Evolutionary conservation across 495 filamentous ascomycete species (phyloP), one percentile per base, ranked within the genome.

Genomic region (Aspergillus ostianus): DNA sequence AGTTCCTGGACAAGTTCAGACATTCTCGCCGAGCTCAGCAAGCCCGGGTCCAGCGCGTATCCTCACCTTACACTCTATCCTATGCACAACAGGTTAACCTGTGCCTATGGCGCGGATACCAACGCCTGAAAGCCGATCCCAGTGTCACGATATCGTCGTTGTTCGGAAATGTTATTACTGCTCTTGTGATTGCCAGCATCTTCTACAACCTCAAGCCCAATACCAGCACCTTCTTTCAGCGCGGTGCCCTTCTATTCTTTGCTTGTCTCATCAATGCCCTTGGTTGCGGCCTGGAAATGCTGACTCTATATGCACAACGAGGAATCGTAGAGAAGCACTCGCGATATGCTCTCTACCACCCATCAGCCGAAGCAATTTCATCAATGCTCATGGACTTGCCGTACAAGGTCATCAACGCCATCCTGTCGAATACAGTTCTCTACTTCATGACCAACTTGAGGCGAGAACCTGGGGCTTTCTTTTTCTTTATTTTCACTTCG

Each of bases 181-280:
- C 89, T 21, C 76, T 96, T 30, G 86, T 96, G 68, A 84, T 95
- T 66, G 83, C 86, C 44, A 87, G 82, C 63, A 85, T 96, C 51
- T 96, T 93, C 77, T 95, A 87, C 74, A 88, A 93, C 62, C 70
- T 93, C 6, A 70, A 80, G 23, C 67, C 56, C 3, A 76, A 77
- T 41, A 90, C 89, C 3, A 64, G 67, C 44, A 87, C 82, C 64
- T 92, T 95, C 74, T 95, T 83, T 75, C 77, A 82, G 59, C 80
- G 89, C 19, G 90, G 88, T 27, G 88, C 87, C 53, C 75, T 95
- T 10, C 74, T 96, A 23, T 96, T 96, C 81, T 93, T 96, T 64
- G 87, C 89, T 52, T 84, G 92, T 62, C 79, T 96, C 13, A 50
- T 93, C 73, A 94, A 93, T 67, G 91, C 91, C 21, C 92, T 96